These are phyloP conservation scores for Incumbomyces lentus DNA, from an alignment of 2,329 filamentous ascomycete genomes.

Conservation along the genomic window DNA sequence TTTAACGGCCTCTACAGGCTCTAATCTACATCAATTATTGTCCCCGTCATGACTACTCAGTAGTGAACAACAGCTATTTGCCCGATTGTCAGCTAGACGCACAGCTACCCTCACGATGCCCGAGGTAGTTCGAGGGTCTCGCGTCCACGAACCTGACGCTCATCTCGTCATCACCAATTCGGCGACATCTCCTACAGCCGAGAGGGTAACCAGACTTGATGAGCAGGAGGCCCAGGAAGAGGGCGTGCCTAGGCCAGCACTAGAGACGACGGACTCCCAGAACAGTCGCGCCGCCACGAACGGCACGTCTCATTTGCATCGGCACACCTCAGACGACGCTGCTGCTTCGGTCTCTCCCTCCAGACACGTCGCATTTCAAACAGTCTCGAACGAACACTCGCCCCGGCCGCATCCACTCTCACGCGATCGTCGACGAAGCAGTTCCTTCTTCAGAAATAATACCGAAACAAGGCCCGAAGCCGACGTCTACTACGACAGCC, in stretches of 20 bases:
- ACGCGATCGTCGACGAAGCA: conserved; percentile 2
- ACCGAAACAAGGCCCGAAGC: conserved; percentile 12
- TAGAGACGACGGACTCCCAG: background rate
- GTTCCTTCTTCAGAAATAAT: conserved; percentile 11
- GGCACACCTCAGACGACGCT: background rate
- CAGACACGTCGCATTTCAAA: background rate
- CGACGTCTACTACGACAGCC: conserved; percentile 21
- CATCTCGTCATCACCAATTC: background rate
- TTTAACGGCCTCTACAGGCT: too few relatives aligned
- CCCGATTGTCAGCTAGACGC: too few relatives aligned
- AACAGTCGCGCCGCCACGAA: background rate
- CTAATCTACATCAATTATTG: too few relatives aligned
- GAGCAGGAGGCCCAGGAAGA: background rate
- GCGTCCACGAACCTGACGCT: background rate
- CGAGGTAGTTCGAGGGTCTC: background rate
- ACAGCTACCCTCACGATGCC: background rate
- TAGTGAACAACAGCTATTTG: too few relatives aligned
- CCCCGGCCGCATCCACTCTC: background rate
- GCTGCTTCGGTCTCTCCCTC: background rate
- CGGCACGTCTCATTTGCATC: background rate
- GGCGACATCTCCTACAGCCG: background rate
- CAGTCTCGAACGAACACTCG: background rate
- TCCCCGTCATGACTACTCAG: too few relatives aligned
- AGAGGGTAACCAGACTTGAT: background rate
- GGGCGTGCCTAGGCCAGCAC: background rate